Evolutionary conservation across 352 stramenopile species (phyloP), one percentile per base, ranked within the genome.

Genomic region (Globisporangium lucens): DNA sequence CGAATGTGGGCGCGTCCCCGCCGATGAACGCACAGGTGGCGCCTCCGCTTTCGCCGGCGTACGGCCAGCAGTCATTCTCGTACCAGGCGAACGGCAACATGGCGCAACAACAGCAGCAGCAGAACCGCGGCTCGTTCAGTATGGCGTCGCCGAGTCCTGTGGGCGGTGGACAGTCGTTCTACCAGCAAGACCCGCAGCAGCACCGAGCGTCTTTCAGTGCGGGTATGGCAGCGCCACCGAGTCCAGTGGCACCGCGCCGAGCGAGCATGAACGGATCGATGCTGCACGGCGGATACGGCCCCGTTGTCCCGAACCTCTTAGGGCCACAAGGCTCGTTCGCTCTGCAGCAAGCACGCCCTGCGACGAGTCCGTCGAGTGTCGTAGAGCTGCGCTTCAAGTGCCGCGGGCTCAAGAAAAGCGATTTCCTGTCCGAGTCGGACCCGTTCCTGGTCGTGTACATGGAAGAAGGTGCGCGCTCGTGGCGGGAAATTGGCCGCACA

Each of bases 371-470:
- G 13, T 82, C 80, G n/a, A 91, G 84, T 62, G 69, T 88, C 56
- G 73, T 91, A 56, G 80, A 89, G 64, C 76, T 93, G 53, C 80
- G 82, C 2, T 88, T 90, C 69, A 80, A 80, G 5, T 90, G 82
- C 75, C 85, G 83, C 38, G 80, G 78, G 17, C 71, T 89, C 61
- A 93, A 93, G 70, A 93, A 86, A 35, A 76, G 80, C 13, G 84
- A 93, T 33, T 69, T 90, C 29, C 64, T 90, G 27, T 90, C 82
- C 56, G 79, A 90, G 51, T 93, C 84, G 9, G 84, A 93, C 58
- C 82, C 84, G 30, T 93, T 93, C 66, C 67, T 93, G 49, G 82
- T 93, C 55, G 61, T 90, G 12, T 93, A 93, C 72, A 67, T 89
- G 53, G 77, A 93, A 36, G 82, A 90, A 68, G 71, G 67, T 12